A percentile compares a stretch with the other conserved stretches of the same genome.
These are phyloP conservation scores for Hypoxylon cercidicola DNA, from an alignment of 495 filamentous ascomycete species.

Conservation along the genomic window DNA sequence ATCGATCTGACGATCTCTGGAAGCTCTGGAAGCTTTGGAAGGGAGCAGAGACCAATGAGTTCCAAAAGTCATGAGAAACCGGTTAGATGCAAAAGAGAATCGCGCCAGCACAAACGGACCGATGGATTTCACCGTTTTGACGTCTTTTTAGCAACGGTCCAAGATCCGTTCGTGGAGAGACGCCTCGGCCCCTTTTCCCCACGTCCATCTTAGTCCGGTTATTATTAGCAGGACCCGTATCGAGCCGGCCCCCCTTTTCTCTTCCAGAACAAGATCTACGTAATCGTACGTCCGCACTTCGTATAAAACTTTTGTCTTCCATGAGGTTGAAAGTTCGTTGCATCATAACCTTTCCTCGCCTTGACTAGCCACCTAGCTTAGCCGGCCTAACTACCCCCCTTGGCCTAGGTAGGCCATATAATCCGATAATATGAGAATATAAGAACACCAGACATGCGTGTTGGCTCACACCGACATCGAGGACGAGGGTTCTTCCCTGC, in stretches of 20 bases:
- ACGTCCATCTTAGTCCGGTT: slow-evolving; percentile 21
- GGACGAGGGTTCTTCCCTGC: slow-evolving; percentile 10
- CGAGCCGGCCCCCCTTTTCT: slow-evolving; percentile 18
- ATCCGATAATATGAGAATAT: not conserved
- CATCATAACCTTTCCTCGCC: slow-evolving; percentile 20
- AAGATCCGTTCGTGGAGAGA: slow-evolving; percentile 33
- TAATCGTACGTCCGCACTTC: slow-evolving; percentile 10
- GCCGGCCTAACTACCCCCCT: not conserved
- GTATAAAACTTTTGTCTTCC: slow-evolving; percentile 17
- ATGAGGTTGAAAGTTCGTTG: slow-evolving; percentile 10
- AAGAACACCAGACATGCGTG: not conserved
- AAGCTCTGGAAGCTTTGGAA: no score
- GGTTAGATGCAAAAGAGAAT: slow-evolving; percentile 33
- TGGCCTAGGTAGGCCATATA: not conserved
- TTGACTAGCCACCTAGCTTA: not conserved
- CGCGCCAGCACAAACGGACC: slow-evolving; percentile 20
- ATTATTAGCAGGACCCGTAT: slow-evolving; percentile 26
- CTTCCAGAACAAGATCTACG: slow-evolving; percentile 27
- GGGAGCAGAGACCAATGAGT: slow-evolving; percentile 32
- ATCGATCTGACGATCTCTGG: slow-evolving; percentile 36
- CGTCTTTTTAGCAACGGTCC: slow-evolving; percentile 13
- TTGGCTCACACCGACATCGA: not conserved
- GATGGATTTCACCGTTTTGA: slow-evolving; percentile 11
- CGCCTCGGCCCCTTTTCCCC: slow-evolving; percentile 30
- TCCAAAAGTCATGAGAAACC: slow-evolving; percentile 22